These are phyloP conservation scores for Salvia miltiorrhiza DNA, from an alignment of 257 asterid genomes.

Conservation along the genomic window DNA sequence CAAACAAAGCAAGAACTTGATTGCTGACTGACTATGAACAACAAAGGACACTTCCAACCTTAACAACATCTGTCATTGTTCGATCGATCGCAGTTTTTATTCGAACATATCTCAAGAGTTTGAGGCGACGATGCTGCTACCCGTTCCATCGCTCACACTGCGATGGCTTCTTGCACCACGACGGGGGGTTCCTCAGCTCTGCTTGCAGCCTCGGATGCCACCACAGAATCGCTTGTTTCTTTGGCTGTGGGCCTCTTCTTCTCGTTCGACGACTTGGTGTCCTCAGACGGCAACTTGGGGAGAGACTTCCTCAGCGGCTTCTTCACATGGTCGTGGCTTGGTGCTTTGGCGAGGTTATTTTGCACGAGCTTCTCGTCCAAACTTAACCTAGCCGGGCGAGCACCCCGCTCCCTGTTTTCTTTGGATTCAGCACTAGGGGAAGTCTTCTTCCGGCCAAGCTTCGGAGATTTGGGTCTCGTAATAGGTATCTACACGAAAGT, in stretches of 20 bases:
- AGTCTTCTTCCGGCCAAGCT: slow-evolving; percentile 78
- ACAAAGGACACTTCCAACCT: slow-evolving; percentile 28
- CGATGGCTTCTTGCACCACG: slow-evolving; percentile 26
- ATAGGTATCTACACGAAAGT: slow-evolving; percentile 60
- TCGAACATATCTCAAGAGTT: slow-evolving; percentile 8
- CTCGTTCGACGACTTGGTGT: slow-evolving; percentile 42
- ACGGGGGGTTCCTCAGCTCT: slow-evolving; percentile 14
- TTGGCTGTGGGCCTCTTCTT: slow-evolving; percentile 39
- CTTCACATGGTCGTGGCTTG: slow-evolving; percentile 37
- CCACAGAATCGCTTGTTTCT: slow-evolving; percentile 32
- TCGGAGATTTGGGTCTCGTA: slow-evolving; percentile 85
- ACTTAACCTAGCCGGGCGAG: slow-evolving; percentile 60
- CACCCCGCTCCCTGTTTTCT: slow-evolving; percentile 36
- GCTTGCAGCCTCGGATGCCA: slow-evolving; percentile 19
- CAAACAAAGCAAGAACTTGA: slow-evolving; percentile 31
- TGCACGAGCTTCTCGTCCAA: slow-evolving; percentile 56
- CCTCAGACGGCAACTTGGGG: slow-evolving; percentile 81
- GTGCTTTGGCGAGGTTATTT: slow-evolving; percentile 37
- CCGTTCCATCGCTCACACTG: slow-evolving; percentile 31
- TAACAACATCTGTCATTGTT: slow-evolving; percentile 14
- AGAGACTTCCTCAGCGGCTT: slow-evolving; percentile 78
- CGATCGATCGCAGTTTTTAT: slow-evolving; percentile 22
- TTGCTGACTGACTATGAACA: slow-evolving; percentile 32
- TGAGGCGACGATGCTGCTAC: not conserved
- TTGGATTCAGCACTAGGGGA: slow-evolving; percentile 43